Evolutionary conservation across 164 flowering plant species (phyloP).

Genomic region (Chimonanthus salicifolius): DNA sequence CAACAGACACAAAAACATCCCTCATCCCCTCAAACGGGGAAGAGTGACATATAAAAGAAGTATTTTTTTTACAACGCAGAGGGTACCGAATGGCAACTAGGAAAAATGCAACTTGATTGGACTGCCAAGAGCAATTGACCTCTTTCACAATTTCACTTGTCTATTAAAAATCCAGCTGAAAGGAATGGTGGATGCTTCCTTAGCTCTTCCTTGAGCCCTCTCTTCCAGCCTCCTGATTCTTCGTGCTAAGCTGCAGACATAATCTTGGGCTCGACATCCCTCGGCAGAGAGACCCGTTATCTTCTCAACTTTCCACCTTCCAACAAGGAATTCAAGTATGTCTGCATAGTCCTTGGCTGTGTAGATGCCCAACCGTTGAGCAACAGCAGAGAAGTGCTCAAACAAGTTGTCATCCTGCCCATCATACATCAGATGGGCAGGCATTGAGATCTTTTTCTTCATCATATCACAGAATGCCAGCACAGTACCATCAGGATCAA

Average conservation of each 20-base stretch:
- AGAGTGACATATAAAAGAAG: background rate
- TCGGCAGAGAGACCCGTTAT: constrained; percentile 58
- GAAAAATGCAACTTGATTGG: too few relatives aligned
- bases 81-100: background rate
- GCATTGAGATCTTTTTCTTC: constrained; percentile 61
- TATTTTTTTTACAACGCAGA: background rate
- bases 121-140: constrained; percentile 12
- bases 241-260: constrained; percentile 49
- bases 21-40: background rate
- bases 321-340: constrained; percentile 64
- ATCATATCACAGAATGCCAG: constrained; percentile 55
- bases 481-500: constrained; percentile 62
- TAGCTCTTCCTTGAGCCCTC: constrained; percentile 38
- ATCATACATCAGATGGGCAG: constrained; percentile 57
- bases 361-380: constrained; percentile 63
- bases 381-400: constrained; percentile 57
- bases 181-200: constrained; percentile 30
- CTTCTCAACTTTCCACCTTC: constrained; percentile 55
- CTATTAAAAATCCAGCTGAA: constrained; percentile 68
- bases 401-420: constrained; percentile 47
- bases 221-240: constrained; percentile 47
- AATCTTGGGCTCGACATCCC: constrained; percentile 64
- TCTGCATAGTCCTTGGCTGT: constrained; percentile 60
- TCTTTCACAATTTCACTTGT: constrained; percentile 39
- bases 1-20: background rate